Evolutionary conservation across 1,139 yeast genomes (phyloP).

Genomic region (Debaryomycetaceae sp.): DNA sequence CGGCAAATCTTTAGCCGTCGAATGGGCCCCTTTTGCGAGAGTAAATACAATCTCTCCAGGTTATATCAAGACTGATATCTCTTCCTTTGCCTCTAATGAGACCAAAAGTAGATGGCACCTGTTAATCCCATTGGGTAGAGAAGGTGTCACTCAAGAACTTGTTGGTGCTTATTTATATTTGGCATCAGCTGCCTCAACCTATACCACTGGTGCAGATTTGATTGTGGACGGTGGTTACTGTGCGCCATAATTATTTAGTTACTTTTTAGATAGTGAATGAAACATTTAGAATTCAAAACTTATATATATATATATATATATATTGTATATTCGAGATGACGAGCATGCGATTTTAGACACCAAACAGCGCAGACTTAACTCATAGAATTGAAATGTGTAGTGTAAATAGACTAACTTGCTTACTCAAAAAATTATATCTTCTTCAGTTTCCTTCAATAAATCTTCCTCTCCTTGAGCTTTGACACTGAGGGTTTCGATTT

Average conservation of each 20-base stretch:
- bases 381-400: constrained; percentile 1
- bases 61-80: constrained; percentile 59
- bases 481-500: constrained; percentile 9
- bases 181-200: constrained; percentile 77
- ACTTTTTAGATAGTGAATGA: neutral
- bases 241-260: constrained; percentile 25
- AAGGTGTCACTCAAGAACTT: constrained; percentile 76
- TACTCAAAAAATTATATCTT: constrained; percentile 39
- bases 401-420: neutral
- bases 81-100: constrained; percentile 42
- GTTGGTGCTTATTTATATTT: constrained; percentile 80
- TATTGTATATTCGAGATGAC: neutral
- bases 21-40: constrained; percentile 79
- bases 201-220: constrained; percentile 80
- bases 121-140: constrained; percentile 72
- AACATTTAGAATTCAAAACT: neutral
- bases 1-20: constrained; percentile 74
- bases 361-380: neutral
- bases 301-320: no score
- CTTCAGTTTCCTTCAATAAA: constrained; percentile 38
- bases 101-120: constrained; percentile 38
- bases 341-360: neutral
- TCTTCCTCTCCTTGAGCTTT: constrained; percentile 21
- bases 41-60: constrained; percentile 83
- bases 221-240: constrained; percentile 85